Percentiles rank a stretch among this genome's conserved stretches.
These are phyloP conservation scores for Iodosphaeria phyllophila DNA, from an alignment of 2,329 filamentous ascomycete genomes.

Conservation along the genomic window DNA sequence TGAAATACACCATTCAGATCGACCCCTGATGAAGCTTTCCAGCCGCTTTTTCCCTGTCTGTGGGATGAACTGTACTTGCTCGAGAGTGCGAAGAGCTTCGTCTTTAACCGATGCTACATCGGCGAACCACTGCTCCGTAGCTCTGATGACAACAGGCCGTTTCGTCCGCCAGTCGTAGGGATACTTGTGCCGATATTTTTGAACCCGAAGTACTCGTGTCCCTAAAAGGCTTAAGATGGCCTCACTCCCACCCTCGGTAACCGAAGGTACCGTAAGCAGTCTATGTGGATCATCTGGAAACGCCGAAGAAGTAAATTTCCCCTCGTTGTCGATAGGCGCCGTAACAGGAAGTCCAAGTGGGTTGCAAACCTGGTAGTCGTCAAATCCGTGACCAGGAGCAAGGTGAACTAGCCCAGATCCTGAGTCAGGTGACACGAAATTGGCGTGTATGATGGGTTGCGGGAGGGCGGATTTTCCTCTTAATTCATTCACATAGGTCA, in stretches of 20 bases:
- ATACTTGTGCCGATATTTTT: conserved; percentile 75
- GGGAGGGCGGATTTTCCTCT: conserved; percentile 33
- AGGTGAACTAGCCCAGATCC: conserved; percentile 90
- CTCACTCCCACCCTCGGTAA: conserved; percentile 50
- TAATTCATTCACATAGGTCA: conserved; percentile 56
- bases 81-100: conserved; percentile 49
- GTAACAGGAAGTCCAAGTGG: conserved; percentile 52
- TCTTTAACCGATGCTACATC: conserved; percentile 72
- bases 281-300: conserved; percentile 48
- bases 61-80: conserved; percentile 62
- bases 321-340: conserved; percentile 69
- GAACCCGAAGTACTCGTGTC: conserved; percentile 45
- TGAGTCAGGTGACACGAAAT: conserved; percentile 80
- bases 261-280: conserved; percentile 48
- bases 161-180: conserved; percentile 98
- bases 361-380: conserved; percentile 76
- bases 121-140: conserved; percentile 96
- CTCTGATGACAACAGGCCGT: conserved; percentile 72
- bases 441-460: conserved; percentile 62
- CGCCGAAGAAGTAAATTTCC: conserved; percentile 63
- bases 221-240: conserved; percentile 51
- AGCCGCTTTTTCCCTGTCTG: conserved; percentile 54
- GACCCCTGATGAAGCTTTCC: conserved; percentile 68
- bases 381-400: conserved; percentile 88
- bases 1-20: conserved; percentile 96